A percentile compares a stretch with the other conserved stretches of the same genome.
Evolutionary conservation across 495 filamentous ascomycete genomes (phyloP).

Genomic region (Penicillium salamii): DNA sequence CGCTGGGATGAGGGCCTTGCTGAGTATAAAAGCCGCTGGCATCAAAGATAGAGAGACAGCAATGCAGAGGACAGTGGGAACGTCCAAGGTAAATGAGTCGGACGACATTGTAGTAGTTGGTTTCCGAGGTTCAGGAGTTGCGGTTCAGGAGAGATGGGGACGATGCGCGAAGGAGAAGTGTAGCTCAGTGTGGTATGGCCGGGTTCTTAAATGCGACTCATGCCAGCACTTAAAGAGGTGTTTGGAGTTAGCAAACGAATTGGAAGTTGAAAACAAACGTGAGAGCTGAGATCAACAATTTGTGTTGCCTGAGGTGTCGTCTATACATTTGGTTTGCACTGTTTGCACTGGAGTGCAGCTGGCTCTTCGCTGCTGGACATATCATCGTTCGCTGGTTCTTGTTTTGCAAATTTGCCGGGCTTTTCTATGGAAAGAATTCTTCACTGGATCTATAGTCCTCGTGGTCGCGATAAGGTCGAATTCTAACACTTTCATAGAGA

Average conservation of each 20-base stretch:
- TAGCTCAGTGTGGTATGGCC: not conserved
- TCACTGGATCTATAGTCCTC: too few species aligned
- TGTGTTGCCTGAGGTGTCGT: not conserved
- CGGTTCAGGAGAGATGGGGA: not conserved
- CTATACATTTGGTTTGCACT: not conserved
- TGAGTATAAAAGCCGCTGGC: slow-evolving; percentile 48
- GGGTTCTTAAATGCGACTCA: not conserved
- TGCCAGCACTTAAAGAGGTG: not conserved
- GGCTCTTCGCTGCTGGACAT: too few species aligned
- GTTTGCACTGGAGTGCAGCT: too few species aligned
- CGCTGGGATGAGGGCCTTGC: slow-evolving; percentile 43
- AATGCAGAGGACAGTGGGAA: slow-evolving; percentile 51
- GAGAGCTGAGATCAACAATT: not conserved
- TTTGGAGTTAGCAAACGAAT: not conserved
- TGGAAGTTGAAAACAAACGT: not conserved
- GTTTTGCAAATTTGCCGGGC: too few species aligned
- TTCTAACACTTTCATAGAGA: too few species aligned
- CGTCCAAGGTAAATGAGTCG: slow-evolving; percentile 42
- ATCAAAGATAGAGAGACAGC: slow-evolving; percentile 52
- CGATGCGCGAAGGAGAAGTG: not conserved
- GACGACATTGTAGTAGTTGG: slow-evolving; percentile 13
- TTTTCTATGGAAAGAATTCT: too few species aligned
- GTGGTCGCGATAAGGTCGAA: too few species aligned
- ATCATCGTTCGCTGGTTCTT: too few species aligned
- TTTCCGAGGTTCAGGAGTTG: not conserved